Conservation (phyloP, 495 filamentous ascomycete species). For the Daldinia loculata region DNA sequence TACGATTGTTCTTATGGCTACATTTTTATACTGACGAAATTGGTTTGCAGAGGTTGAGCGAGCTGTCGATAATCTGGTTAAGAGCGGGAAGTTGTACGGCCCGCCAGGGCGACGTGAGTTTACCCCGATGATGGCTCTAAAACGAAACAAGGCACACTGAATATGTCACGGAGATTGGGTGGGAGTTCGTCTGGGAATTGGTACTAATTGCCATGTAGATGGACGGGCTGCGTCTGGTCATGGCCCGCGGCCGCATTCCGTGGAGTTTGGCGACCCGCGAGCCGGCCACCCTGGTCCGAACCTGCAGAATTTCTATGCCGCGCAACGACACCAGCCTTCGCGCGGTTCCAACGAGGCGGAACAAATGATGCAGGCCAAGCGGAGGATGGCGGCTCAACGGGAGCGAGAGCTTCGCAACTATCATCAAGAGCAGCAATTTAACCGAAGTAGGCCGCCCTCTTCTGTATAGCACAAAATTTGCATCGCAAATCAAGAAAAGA, state of each 20-base stretch:
- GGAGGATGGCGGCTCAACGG: constrained; percentile 97
- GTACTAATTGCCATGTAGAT: constrained; percentile 46
- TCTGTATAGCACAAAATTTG: constrained; percentile 62
- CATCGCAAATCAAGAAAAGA: constrained; percentile 62
- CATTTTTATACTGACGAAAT: constrained; percentile 37
- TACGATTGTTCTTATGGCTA: background rate
- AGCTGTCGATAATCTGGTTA: constrained; percentile 92
- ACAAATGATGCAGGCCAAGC: constrained; percentile 98
- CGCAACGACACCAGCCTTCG: constrained; percentile 86
- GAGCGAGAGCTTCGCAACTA: constrained; percentile 99
- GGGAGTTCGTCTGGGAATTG: constrained; percentile 18
- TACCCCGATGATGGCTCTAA: constrained; percentile 48
- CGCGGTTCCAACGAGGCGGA: constrained; percentile 92
- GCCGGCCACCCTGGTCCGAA: constrained; percentile 79
- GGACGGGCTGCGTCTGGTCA: constrained; percentile 53
- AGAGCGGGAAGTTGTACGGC: constrained; percentile 92
- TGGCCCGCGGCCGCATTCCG: constrained; percentile 77
- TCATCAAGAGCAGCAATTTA: constrained; percentile 99
- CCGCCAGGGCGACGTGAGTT: constrained; percentile 83
- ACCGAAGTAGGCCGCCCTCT: constrained; percentile 87
- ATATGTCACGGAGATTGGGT: constrained; percentile 7
- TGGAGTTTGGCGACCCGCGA: constrained; percentile 78
- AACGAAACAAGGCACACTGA: constrained; percentile 10
- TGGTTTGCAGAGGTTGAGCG: constrained; percentile 86
- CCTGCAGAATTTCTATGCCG: constrained; percentile 91